Conservation (phyloP, 179 eudicot species). For the Sideroxylon spinosum region DNA sequence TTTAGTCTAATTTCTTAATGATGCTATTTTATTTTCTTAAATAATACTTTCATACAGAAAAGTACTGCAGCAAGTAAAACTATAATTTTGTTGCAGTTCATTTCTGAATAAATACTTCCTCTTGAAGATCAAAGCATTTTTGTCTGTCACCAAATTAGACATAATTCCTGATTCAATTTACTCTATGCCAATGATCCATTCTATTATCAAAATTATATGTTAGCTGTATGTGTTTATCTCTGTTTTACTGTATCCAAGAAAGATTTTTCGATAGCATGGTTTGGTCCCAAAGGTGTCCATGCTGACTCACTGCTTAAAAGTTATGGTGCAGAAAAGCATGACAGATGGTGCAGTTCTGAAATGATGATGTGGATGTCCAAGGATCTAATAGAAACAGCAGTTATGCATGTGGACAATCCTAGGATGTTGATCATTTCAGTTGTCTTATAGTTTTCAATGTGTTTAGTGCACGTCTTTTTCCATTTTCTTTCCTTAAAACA, state of each 20-base stretch:
- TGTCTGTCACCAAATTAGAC: neutral
- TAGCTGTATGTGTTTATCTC: neutral
- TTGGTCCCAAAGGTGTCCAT: neutral
- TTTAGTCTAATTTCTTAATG: neutral
- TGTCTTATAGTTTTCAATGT: constrained; percentile 3
- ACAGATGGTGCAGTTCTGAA: neutral
- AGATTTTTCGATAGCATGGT: neutral
- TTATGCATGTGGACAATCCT: neutral
- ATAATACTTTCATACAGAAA: neutral
- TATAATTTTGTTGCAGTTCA: neutral
- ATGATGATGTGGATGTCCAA: neutral
- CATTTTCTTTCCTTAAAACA: constrained; percentile 35
- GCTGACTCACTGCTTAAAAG: neutral
- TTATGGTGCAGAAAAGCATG: neutral
- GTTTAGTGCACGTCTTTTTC: constrained; percentile 7
- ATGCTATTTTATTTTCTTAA: neutral
- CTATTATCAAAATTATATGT: neutral
- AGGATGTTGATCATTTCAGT: neutral
- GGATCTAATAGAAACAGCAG: neutral
- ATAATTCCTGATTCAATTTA: neutral
- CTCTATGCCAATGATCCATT: neutral
- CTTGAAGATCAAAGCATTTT: neutral
- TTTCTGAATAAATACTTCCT: constrained; percentile 1
- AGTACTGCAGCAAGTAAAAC: neutral
- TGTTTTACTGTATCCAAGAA: neutral